Conservation (phyloP, 768 basidiomycete species). For the Dentipellis sp. region DNA sequence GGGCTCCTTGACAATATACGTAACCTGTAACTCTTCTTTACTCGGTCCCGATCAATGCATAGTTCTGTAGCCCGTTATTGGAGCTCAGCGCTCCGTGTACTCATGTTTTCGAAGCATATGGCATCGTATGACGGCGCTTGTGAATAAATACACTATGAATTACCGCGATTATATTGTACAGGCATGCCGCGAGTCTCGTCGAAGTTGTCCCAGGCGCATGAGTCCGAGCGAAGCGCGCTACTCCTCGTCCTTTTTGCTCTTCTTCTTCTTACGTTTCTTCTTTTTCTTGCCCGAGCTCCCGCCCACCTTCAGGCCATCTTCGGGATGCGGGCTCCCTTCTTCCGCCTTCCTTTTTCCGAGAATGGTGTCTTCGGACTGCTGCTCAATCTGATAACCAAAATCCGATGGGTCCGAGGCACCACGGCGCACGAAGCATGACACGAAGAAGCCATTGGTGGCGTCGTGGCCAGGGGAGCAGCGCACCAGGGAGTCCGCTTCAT, state of each 20-base stretch:
- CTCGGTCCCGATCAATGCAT: background rate
- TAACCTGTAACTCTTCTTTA: slow-evolving; percentile 13
- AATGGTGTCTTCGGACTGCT: background rate
- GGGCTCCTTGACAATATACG: slow-evolving; percentile 13
- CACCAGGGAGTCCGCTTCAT: slow-evolving; percentile 48
- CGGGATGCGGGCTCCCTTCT: background rate
- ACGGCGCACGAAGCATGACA: slow-evolving; percentile 73
- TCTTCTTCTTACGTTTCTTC: slow-evolving; percentile 3
- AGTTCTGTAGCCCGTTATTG: slow-evolving; percentile 10
- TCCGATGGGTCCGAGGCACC: background rate
- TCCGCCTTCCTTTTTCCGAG: slow-evolving; percentile 2
- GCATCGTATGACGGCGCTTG: too few species aligned
- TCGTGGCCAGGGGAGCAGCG: slow-evolving; percentile 79
- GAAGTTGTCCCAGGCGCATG: background rate
- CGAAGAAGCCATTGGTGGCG: slow-evolving; percentile 94
- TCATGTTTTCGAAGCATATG: background rate
- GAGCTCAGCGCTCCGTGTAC: slow-evolving; percentile 14
- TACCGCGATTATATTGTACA: too few species aligned
- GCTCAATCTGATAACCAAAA: background rate
- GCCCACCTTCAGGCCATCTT: slow-evolving; percentile 1
- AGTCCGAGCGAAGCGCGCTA: background rate
- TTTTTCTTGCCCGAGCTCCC: slow-evolving; percentile 3
- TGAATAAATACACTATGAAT: too few species aligned
- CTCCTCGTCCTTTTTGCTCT: background rate
- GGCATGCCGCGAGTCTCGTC: too few species aligned